A percentile compares a stretch with the other conserved stretches of the same genome.
These are phyloP conservation scores for Metschnikowia colocasiae DNA, from an alignment of 805 yeast species.

Conservation along the genomic window DNA sequence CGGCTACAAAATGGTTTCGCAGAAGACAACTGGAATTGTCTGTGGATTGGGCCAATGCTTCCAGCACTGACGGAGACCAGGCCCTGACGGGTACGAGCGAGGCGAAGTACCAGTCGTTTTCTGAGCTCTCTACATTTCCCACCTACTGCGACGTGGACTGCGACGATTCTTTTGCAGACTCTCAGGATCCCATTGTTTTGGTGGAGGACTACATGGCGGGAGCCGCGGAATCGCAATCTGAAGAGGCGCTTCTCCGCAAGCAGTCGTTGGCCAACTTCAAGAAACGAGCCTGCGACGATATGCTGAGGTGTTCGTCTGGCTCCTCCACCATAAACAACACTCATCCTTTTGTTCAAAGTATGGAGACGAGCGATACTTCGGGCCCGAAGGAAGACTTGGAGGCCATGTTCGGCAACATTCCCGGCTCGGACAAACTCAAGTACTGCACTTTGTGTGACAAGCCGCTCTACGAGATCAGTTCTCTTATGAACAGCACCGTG, in stretches of 20 bases:
- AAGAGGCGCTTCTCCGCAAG: constrained; percentile 23
- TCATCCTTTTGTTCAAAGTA: neutral
- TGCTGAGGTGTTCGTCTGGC: constrained; percentile 4
- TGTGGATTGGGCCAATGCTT: neutral
- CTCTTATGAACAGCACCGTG: constrained; percentile 24
- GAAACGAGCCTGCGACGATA: constrained; percentile 16
- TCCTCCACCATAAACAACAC: neutral
- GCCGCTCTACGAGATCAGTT: constrained; percentile 62
- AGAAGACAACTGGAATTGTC: constrained; percentile 9
- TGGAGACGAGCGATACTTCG: neutral
- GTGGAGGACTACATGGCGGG: constrained; percentile 52
- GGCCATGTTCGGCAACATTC: constrained; percentile 37
- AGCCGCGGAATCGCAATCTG: constrained; percentile 11
- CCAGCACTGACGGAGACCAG: neutral
- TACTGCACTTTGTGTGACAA: constrained; percentile 68
- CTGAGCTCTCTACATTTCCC: neutral
- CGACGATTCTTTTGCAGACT: constrained; percentile 21
- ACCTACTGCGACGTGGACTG: constrained; percentile 5
- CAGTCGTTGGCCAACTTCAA: constrained; percentile 40
- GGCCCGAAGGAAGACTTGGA: constrained; percentile 27
- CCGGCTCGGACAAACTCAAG: constrained; percentile 38
- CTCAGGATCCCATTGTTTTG: constrained; percentile 42
- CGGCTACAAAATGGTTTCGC: constrained; percentile 16
- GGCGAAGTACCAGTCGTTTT: neutral
- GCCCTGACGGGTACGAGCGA: neutral